Percentiles rank a stretch among this genome's conserved stretches.
Conservation (phyloP, 495 filamentous ascomycete species). For the Letharia lupina region DNA sequence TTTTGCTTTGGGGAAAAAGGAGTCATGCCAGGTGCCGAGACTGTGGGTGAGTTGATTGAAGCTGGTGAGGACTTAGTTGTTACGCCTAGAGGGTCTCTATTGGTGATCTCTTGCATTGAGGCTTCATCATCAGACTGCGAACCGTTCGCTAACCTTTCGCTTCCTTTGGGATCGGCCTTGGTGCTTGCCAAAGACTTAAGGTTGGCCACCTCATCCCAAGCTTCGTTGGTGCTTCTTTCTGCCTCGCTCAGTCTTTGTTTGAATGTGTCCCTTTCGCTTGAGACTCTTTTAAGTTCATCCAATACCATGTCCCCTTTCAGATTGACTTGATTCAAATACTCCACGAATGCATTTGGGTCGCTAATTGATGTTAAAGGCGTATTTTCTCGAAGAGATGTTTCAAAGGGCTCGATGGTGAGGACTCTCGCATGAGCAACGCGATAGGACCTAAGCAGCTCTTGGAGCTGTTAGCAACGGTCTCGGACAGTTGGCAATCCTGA, state of each 20-base stretch:
- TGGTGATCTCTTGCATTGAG: constrained; percentile 18
- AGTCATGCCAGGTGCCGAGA: constrained; percentile 23
- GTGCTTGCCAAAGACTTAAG: constrained; percentile 36
- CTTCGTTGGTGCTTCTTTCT: constrained; percentile 53
- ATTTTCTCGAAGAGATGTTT: constrained; percentile 79
- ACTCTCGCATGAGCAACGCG: constrained; percentile 80
- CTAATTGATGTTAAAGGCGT: constrained; percentile 82
- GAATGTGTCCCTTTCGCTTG: constrained; percentile 68
- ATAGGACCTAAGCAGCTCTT: constrained; percentile 87
- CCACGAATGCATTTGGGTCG: constrained; percentile 76
- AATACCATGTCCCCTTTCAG: constrained; percentile 81
- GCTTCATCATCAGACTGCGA: constrained; percentile 20
- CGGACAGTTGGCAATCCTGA: not conserved
- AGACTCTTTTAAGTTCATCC: constrained; percentile 84
- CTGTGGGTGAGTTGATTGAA: constrained; percentile 22
- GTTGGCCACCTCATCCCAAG: constrained; percentile 43
- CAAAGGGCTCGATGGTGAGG: constrained; percentile 81
- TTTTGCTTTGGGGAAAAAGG: constrained; percentile 44
- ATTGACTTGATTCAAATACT: constrained; percentile 88
- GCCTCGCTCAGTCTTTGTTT: constrained; percentile 67
- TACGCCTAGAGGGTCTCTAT: constrained; percentile 19
- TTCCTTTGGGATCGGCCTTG: constrained; percentile 16
- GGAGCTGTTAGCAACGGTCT: constrained; percentile 17
- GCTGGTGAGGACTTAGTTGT: constrained; percentile 25
- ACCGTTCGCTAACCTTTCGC: constrained; percentile 23